Base-by-base conservation (phyloP, 257 asterid species). In the Rhazya stricta region DNA sequence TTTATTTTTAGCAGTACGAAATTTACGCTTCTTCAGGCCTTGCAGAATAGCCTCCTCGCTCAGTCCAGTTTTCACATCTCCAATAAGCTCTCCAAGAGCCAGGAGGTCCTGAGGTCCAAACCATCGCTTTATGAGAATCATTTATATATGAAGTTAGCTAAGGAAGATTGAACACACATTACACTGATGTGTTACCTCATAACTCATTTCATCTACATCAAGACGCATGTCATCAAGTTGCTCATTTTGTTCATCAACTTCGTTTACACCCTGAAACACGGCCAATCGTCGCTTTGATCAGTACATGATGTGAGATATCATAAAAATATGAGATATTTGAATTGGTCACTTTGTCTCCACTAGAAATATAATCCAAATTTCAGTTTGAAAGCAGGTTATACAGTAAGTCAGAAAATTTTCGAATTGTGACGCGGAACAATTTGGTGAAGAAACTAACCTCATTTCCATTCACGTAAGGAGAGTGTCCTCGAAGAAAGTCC, bases 181-280 rank as follows among this genome's bases (percentile, higher is more conserved):
- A n/a, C n/a, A n/a, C n/a, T n/a, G n/a, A 45, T 37, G 10, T 13
- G 6, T 32, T 50, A 77, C 80, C 76, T 77, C 80, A 77, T 42
- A 70, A 77, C 30, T 36, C 76, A 77, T 60, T n/a, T 69, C 29
- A 1, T 69, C 76, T 0, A 60, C 8, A 45, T 69, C 76, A 6
- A 67, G 11, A 27, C 56, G 34, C 79, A 57, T 53, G 7, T 66
- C 3, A 54, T 54, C 61, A 54, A 54, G 30, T n/a, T n/a, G n/a
- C 54, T 65, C 73, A 1, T 30, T 15, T 25, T 21, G 13, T 12
- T 13, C 27, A 19, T 23, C n/a, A 45, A 0, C 23, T 12, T 1
- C 5, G 1, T 71, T n/a, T 34, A 29, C 4, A 30, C 30, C 8
- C 75, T 46, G 43, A 50, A 32, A 63, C 13, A 34, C 29, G 5